These are phyloP conservation scores for Arabidopsis arenosa DNA, from an alignment of 345 rosid genomes.

Conservation along the genomic window DNA sequence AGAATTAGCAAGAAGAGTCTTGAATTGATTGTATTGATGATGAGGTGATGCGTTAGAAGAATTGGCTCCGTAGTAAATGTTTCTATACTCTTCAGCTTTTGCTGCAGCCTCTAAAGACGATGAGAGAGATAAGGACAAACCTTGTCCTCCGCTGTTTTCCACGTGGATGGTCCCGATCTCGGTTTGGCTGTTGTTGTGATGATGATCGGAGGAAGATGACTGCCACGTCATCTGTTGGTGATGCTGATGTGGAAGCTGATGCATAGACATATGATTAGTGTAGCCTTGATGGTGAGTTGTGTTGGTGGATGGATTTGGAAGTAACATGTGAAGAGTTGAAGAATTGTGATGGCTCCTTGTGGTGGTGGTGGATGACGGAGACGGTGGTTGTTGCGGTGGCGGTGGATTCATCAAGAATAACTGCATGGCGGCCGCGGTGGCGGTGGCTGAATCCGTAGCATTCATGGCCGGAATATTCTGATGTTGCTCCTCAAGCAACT, in stretches of 20 bases:
- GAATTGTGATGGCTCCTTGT: slow-evolving; percentile 47
- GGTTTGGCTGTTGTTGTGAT: slow-evolving; percentile 43
- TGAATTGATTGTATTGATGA: slow-evolving; percentile 43
- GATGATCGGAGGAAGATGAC: slow-evolving; percentile 48
- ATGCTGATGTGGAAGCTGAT: slow-evolving; percentile 54
- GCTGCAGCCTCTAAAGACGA: slow-evolving; percentile 82
- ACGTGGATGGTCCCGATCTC: slow-evolving; percentile 61
- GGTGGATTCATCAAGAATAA: slow-evolving; percentile 91
- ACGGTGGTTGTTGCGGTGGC: slow-evolving; percentile 79
- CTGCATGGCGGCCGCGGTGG: slow-evolving; percentile 83
- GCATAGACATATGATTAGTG: slow-evolving; percentile 43
- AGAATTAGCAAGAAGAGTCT: slow-evolving; percentile 40
- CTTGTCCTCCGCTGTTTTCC: slow-evolving; percentile 65
- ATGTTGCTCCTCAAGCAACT: slow-evolving; percentile 59
- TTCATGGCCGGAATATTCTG: slow-evolving; percentile 70
- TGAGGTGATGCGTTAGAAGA: slow-evolving; percentile 36
- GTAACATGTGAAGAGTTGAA: slow-evolving; percentile 88
- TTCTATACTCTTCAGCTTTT: slow-evolving; percentile 79
- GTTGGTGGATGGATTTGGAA: slow-evolving; percentile 58
- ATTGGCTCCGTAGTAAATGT: slow-evolving; percentile 38
- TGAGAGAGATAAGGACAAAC: slow-evolving; percentile 84
- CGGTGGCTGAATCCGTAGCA: slow-evolving; percentile 58
- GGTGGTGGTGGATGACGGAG: slow-evolving; percentile 48
- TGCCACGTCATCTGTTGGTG: slow-evolving; percentile 71
- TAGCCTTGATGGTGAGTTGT: slow-evolving; percentile 53